Evolutionary conservation across 2,329 filamentous ascomycete genomes (phyloP).

Genomic region (Colletotrichum godetiae): DNA sequence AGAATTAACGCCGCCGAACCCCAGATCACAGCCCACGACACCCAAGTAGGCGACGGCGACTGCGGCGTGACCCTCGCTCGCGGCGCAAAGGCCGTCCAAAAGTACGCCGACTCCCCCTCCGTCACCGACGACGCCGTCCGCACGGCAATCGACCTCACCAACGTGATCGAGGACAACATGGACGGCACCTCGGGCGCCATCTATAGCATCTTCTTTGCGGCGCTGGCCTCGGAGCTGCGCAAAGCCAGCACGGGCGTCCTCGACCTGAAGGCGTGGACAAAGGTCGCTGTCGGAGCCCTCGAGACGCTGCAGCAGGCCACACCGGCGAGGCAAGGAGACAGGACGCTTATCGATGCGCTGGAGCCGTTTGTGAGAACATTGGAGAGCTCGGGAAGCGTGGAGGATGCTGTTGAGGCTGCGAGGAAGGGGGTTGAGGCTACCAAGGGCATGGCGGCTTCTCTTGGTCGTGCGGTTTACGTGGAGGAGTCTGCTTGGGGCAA

Average conservation of each 20-base stretch:
- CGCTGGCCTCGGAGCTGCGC: conserved; percentile 58
- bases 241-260: neutral
- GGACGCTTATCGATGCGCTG: conserved; percentile 79
- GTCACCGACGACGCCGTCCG: conserved; percentile 50
- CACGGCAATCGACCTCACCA: conserved; percentile 27
- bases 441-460: conserved; percentile 78
- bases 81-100: conserved; percentile 65
- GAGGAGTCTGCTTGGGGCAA: conserved; percentile 74
- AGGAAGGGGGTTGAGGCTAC: conserved; percentile 74
- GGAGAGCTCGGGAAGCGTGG: conserved; percentile 61
- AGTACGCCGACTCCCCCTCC: conserved; percentile 67
- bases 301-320: conserved; percentile 63
- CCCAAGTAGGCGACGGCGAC: conserved; percentile 48
- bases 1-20: conserved; percentile 53
- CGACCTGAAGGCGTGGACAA: conserved; percentile 2
- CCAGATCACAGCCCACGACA: conserved; percentile 45
- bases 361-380: conserved; percentile 75
- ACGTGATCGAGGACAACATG: conserved; percentile 75
- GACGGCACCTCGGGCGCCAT: conserved; percentile 82
- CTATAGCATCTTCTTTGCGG: conserved; percentile 81
- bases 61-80: conserved; percentile 53
- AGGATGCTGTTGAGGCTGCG: conserved; percentile 64
- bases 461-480: conserved; percentile 81
- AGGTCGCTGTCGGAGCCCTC: conserved; percentile 9
- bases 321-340: conserved; percentile 76